These are phyloP conservation scores for Clitopilus hobsonii DNA, from an alignment of 768 basidiomycete genomes.

Conservation along the genomic window DNA sequence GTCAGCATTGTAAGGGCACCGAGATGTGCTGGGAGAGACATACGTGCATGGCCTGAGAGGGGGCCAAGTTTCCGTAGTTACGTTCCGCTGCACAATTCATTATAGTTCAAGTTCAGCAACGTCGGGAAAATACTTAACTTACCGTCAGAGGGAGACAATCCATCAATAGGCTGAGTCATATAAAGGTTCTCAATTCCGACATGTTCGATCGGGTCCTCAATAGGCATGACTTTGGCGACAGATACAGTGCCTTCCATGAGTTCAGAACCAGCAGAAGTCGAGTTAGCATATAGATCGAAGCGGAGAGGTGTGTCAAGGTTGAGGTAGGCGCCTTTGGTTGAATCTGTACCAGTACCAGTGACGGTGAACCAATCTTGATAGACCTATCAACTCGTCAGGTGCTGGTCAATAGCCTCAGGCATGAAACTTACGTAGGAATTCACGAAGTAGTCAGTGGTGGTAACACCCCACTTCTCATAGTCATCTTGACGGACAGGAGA, in stretches of 20 bases:
- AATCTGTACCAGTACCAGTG: neutral
- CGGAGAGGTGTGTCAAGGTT: constrained; percentile 7
- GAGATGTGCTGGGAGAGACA: neutral
- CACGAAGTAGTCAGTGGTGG: neutral
- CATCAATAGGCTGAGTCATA: constrained; percentile 5
- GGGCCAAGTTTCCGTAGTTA: constrained; percentile 7
- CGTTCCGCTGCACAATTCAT: neutral
- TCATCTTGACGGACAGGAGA: neutral
- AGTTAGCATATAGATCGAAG: constrained; percentile 9
- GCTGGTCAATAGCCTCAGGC: neutral
- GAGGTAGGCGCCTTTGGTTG: constrained; percentile 3
- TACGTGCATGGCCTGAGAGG: constrained; percentile 3
- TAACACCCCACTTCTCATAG: neutral
- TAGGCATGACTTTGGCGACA: constrained; percentile 9
- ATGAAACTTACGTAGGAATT: constrained; percentile 2
- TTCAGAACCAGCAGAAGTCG: constrained; percentile 4
- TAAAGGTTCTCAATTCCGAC: constrained; percentile 10
- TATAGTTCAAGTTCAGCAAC: neutral
- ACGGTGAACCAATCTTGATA: constrained; percentile 8
- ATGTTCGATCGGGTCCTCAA: constrained; percentile 8
- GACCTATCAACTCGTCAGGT: neutral
- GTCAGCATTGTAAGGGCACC: neutral
- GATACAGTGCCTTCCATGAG: constrained; percentile 1
- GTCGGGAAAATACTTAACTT: neutral
- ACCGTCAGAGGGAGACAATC: constrained; percentile 2